Percentiles rank a stretch among this genome's conserved stretches.
Evolutionary conservation across 345 rosid genomes (phyloP).

Genomic region (Hibiscus trionum): DNA sequence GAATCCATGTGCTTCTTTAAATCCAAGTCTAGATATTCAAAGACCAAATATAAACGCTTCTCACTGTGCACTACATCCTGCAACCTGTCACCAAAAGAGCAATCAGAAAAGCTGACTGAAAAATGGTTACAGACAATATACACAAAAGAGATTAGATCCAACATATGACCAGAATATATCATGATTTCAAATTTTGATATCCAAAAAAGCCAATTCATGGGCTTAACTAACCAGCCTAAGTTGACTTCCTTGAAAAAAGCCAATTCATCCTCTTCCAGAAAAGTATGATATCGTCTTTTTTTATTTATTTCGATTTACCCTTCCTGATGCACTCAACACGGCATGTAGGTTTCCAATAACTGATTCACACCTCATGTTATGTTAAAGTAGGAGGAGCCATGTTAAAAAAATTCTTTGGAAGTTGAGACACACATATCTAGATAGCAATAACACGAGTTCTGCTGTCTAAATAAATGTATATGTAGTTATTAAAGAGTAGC

Average conservation of each 20-base stretch:
- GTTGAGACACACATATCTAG: not conserved
- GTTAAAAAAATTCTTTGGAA: not conserved
- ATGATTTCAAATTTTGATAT: not conserved
- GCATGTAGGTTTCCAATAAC: not conserved
- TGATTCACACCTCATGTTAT: not conserved
- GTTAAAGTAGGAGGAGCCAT: not conserved
- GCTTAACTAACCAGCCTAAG: not conserved
- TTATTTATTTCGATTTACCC: not conserved
- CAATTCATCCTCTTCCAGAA: not conserved
- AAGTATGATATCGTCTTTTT: not conserved
- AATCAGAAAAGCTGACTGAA: not conserved
- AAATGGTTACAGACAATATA: not conserved
- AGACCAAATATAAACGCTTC: slow-evolving; percentile 87
- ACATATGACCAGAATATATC: not conserved
- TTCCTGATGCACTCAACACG: no score
- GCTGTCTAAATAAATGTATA: not conserved
- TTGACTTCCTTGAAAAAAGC: not conserved
- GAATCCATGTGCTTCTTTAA: slow-evolving; percentile 98
- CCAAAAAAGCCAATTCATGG: not conserved
- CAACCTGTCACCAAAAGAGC: slow-evolving; percentile 41
- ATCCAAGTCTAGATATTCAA: slow-evolving; percentile 96
- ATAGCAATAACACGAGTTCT: not conserved
- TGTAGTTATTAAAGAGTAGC: not conserved
- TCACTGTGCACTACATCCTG: slow-evolving; percentile 99
- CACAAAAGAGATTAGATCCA: not conserved